Evolutionary conservation across 768 basidiomycete species (phyloP).

Genomic region (Lyophyllum decastes): DNA sequence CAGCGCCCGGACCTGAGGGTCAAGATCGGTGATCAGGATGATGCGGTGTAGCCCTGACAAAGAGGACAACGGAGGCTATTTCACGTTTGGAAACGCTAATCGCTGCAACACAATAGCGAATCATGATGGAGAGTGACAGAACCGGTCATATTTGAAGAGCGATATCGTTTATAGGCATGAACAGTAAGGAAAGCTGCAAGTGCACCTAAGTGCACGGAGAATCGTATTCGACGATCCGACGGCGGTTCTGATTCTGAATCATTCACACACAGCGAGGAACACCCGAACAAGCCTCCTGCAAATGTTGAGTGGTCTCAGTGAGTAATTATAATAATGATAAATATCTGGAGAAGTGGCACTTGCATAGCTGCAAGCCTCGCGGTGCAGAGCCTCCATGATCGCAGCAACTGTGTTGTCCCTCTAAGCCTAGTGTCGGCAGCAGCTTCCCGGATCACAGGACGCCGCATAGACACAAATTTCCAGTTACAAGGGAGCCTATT

Average conservation of each 20-base stretch:
- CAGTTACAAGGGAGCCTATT: not conserved
- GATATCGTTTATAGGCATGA: not conserved
- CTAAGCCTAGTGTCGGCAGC: not conserved
- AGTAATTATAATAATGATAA: not conserved
- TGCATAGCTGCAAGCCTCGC: not conserved
- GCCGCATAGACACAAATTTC: not conserved
- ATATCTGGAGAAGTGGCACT: conserved; percentile 6
- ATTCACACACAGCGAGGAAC: not conserved
- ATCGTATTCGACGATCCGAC: conserved; percentile 8
- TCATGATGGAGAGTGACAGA: not conserved
- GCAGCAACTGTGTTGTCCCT: not conserved
- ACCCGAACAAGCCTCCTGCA: not conserved
- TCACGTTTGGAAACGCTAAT: no score
- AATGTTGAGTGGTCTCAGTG: not conserved
- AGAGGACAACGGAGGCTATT: not conserved
- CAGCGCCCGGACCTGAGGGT: conserved; percentile 12
- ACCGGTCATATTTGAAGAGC: not conserved
- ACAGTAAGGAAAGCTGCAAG: not conserved
- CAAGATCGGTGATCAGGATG: conserved; percentile 9
- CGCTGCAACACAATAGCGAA: no score
- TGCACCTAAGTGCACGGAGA: conserved; percentile 11
- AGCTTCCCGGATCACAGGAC: conserved; percentile 8
- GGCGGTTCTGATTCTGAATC: not conserved
- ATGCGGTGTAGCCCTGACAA: not conserved
- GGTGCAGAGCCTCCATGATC: not conserved